Percentiles rank a stretch among this genome's conserved stretches.
Conservation (phyloP, 1,284 basidiomycete species). For the Termitomyces sp. region DNA sequence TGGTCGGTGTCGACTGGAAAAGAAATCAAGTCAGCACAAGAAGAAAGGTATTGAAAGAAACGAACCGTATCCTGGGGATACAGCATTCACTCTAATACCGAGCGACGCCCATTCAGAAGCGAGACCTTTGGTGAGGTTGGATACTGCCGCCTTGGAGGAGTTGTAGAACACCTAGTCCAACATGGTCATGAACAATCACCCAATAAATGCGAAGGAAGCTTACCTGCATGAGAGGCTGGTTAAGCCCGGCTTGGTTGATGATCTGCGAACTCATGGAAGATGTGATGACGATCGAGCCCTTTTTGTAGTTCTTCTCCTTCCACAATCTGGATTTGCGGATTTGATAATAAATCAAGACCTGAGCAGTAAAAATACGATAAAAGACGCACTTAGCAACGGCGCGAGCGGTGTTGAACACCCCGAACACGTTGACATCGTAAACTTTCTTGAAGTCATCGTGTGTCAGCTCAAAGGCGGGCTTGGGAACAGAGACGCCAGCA, state of each 20-base stretch:
- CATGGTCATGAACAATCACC: not conserved
- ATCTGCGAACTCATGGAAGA: conserved; percentile 38
- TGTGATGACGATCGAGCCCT: conserved; percentile 34
- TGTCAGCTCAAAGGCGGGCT: conserved; percentile 33
- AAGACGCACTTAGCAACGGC: conserved; percentile 30
- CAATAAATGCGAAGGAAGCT: not conserved
- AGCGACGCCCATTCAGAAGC: conserved; percentile 57
- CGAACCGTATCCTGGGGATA: conserved; percentile 57
- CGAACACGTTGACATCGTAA: conserved; percentile 22
- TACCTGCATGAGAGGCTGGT: conserved; percentile 31
- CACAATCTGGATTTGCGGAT: conserved; percentile 26
- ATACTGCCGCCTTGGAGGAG: conserved; percentile 56
- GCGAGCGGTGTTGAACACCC: conserved; percentile 35
- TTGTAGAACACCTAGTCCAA: conserved; percentile 50
- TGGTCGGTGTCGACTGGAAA: conserved; percentile 30
- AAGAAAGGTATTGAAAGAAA: not conserved
- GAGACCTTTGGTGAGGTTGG: conserved; percentile 50
- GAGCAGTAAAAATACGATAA: not conserved
- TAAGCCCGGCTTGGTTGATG: conserved; percentile 30
- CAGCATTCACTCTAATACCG: conserved; percentile 54
- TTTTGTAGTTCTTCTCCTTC: conserved; percentile 24
- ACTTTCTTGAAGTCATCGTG: conserved; percentile 28
- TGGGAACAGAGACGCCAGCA: conserved; percentile 35
- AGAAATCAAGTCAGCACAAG: not conserved
- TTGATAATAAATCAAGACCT: too few species aligned